phyloP scores from a whole-genome alignment of 2,329 filamentous ascomycete genomes.

The Arachnomyces sp. region DNA sequence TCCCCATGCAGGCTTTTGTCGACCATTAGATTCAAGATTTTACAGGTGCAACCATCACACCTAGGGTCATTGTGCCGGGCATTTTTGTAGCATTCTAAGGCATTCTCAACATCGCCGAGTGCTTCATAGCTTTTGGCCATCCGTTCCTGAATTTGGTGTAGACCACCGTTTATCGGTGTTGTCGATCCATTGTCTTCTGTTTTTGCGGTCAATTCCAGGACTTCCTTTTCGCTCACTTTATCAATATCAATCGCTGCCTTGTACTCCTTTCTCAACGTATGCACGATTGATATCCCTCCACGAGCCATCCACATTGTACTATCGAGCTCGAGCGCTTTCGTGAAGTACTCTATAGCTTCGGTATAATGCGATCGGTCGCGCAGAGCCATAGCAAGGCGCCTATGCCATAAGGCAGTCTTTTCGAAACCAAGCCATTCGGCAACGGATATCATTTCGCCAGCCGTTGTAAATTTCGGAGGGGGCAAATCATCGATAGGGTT shows the following conservation, averaged over 20 bases:
- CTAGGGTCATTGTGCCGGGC: not conserved
- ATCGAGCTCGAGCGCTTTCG: constrained; percentile 11
- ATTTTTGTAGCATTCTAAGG: constrained; percentile 2
- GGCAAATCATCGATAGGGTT: not conserved
- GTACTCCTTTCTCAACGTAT: constrained; percentile 7
- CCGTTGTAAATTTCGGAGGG: not conserved
- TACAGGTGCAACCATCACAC: constrained; percentile 4
- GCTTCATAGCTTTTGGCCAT: constrained; percentile 5
- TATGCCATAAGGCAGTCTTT: constrained; percentile 12
- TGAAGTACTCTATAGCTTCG: constrained; percentile 10
- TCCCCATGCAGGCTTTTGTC: not conserved
- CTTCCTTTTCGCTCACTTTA: constrained; percentile 1
- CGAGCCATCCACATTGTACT: constrained; percentile 6
- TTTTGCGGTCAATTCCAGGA: not conserved
- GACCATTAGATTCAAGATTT: too few relatives aligned
- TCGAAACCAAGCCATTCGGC: constrained; percentile 11
- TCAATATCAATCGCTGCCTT: constrained; percentile 10
- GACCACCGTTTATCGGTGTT: not conserved
- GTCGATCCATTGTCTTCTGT: not conserved
- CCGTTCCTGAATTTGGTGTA: constrained; percentile 1
- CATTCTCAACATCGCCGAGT: constrained; percentile 5
- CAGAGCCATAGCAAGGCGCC: constrained; percentile 10
- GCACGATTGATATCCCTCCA: constrained; percentile 7
- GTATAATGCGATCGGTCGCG: constrained; percentile 9
- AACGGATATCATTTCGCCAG: constrained; percentile 5